phyloP scores from a whole-genome alignment of 129 eudicot genomes.

The sunflower (Helianthus annuus) region DNA sequence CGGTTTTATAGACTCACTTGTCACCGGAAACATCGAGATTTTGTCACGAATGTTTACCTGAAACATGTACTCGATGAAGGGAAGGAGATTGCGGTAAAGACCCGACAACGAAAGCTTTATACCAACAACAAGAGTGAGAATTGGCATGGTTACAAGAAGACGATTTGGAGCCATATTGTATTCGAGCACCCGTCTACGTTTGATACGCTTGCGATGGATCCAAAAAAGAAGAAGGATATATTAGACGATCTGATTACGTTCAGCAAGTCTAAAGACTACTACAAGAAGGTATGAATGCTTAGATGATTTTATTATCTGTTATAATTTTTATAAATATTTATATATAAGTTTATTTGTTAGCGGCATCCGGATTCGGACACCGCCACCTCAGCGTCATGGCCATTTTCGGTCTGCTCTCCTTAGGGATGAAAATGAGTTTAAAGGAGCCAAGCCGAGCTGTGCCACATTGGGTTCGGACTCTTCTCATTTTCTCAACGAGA shows the following conservation, averaged over 20 bases:
- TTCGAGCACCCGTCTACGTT: slow-evolving; percentile 66
- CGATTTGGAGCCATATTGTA: slow-evolving; percentile 46
- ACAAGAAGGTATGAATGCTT: slow-evolving; percentile 19
- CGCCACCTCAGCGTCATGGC: no score
- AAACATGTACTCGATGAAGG: slow-evolving; percentile 55
- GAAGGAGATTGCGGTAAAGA: slow-evolving; percentile 35
- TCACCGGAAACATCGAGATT: slow-evolving; percentile 34
- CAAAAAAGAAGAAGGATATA: slow-evolving; percentile 45
- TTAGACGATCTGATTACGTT: slow-evolving; percentile 45
- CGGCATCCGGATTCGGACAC: no score
- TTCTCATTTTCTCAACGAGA: no score
- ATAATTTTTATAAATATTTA: no score
- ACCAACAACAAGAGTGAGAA: slow-evolving; percentile 43
- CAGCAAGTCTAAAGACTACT: slow-evolving; percentile 47
- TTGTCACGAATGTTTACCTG: slow-evolving; percentile 37
- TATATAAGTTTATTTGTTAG: no score
- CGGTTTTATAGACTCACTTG: slow-evolving; percentile 48
- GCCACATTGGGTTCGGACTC: no score
- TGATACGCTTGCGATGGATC: slow-evolving; percentile 62
- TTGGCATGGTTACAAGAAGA: slow-evolving; percentile 24
- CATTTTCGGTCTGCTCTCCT: no score
- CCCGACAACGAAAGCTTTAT: slow-evolving; percentile 49
- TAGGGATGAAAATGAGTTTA: no score
- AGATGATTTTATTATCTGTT: no score
- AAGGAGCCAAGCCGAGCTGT: no score